Conservation (phyloP, 2,329 filamentous ascomycete species). For the Colletotrichum chlorophyti region DNA sequence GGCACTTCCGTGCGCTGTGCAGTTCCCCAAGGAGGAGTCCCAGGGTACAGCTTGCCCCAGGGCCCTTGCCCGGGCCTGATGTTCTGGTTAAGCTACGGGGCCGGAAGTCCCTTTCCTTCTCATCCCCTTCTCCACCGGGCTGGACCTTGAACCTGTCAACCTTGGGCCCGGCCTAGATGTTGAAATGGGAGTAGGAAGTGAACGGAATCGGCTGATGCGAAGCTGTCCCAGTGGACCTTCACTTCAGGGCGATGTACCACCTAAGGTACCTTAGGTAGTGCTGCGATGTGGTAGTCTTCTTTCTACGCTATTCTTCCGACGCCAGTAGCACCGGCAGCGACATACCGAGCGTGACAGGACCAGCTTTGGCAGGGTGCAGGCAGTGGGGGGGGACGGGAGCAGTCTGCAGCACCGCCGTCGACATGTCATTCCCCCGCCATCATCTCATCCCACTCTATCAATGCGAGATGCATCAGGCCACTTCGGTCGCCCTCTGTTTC, state of each 20-base stretch:
- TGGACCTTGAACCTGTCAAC: slow-evolving; percentile 2
- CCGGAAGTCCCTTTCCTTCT: neutral
- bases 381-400: neutral
- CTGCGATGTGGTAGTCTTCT: too few species aligned
- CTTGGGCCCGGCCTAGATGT: neutral
- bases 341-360: too few species aligned
- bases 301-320: too few species aligned
- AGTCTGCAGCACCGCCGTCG: neutral
- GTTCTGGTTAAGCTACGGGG: neutral
- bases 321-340: too few species aligned
- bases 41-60: neutral
- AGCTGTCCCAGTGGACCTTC: too few species aligned
- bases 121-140: neutral
- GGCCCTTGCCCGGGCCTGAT: neutral
- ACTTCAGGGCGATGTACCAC: too few species aligned
- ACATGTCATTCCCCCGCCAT: slow-evolving; percentile 24
- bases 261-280: neutral
- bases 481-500: slow-evolving; percentile 14
- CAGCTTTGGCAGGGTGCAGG: too few species aligned
- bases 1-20: slow-evolving; percentile 11
- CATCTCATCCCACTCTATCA: slow-evolving; percentile 20
- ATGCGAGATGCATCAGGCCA: slow-evolving; percentile 28
- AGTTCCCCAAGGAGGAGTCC: neutral
- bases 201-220: too few species aligned
- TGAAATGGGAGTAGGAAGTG: too few species aligned